These are phyloP conservation scores for Perkinsus chesapeaki DNA, from an alignment of 169 alveolate species.

Conservation along the genomic window DNA sequence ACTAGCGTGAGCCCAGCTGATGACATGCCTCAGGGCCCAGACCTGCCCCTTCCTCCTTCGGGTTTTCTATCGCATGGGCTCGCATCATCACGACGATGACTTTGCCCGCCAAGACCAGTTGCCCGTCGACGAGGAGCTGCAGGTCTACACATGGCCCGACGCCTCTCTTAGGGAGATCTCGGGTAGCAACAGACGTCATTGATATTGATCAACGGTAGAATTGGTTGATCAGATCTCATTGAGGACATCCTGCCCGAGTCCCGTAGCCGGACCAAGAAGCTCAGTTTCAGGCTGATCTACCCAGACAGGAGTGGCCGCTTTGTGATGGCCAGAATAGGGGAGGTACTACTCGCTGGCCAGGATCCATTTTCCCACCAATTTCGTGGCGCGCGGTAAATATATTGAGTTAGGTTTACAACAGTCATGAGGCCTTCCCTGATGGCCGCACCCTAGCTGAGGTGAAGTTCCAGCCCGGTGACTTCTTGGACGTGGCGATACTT, in stretches of 20 bases:
- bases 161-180: not conserved
- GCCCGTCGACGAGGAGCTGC: not conserved
- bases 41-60: not conserved
- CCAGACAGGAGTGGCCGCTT: slow-evolving; percentile 3
- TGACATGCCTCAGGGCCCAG: not conserved
- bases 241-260: not conserved
- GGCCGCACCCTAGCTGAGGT: not conserved
- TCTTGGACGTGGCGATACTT: not conserved
- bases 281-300: not conserved
- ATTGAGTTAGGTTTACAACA: not conserved
- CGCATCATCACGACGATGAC: not conserved
- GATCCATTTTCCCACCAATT: not conserved
- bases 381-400: not conserved
- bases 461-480: slow-evolving; percentile 1
- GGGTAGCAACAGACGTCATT: not conserved
- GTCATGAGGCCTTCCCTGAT: not conserved
- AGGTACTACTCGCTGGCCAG: not conserved
- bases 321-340: not conserved
- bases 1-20: not conserved
- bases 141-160: not conserved
- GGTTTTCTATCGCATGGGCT: not conserved
- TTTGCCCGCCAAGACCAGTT: not conserved
- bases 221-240: not conserved
- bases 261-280: not conserved
- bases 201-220: not conserved